Base-by-base conservation (phyloP, 73 alveolate genomes). In the Paramecium primaurelia region DNA sequence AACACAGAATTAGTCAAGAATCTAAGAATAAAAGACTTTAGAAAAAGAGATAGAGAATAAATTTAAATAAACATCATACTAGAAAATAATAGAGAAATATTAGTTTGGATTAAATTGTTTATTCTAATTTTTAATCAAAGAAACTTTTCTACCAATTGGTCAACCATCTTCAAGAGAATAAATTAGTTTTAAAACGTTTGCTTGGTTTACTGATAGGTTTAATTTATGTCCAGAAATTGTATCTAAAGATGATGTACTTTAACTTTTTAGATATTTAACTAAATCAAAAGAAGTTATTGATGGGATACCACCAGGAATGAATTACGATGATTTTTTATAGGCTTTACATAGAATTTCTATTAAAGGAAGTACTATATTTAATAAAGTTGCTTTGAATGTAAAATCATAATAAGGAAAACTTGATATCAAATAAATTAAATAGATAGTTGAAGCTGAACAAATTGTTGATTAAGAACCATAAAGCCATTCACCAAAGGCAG, bases 211-310 rank as follows among this genome's bases (percentile, higher is more conserved):
- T 0, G 88, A 75, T 75, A 14, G 88, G 18, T 75, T 75, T 75
- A 75, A 75, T 75, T 36, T 75, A n/a, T 37, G 64, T 34, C 88
- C 88, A n/a, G 88, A 75, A 75, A 40, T 75, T 18, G 60, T 75
- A 32, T 14, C 42, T 37, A 75, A 22, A 34, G 88, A 75, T 75
- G 58, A 34, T 75, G 37, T 75, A 14, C 42, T 40, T 32, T 32
- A 26, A 34, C 42, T 37, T 1, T 75, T 32, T 75, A 75, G 88
- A 75, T 75, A 37, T 75, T 26, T 75, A 12, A 75, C 88, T 3
- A 30, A 12, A 37, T 25, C 25, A 0, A 75, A 75, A 75, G 88
- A 75, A 36, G 49, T 75, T 9, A 40, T 75, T 36, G 88, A 75
- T 75, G 60, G 60, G 2, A 34, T 34, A 12, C 88, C 88, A 14